These are phyloP conservation scores for Bathelium albidoporum DNA, from an alignment of 495 filamentous ascomycete genomes.

Conservation along the genomic window DNA sequence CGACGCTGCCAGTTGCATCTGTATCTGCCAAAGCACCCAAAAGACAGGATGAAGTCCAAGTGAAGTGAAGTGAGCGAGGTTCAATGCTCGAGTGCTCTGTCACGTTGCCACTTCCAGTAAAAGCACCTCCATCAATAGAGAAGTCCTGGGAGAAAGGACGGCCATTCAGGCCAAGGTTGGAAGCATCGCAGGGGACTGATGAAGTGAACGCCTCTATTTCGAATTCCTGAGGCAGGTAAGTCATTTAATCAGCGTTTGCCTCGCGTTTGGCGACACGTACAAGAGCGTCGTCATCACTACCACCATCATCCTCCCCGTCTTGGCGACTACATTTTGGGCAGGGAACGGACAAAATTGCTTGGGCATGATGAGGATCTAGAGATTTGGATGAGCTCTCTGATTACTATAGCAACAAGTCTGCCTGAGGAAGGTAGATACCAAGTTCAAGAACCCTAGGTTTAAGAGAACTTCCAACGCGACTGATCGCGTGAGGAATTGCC, in stretches of 20 bases:
- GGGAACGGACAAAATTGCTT: constrained; percentile 25
- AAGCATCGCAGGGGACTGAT: constrained; percentile 18
- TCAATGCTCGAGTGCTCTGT: neutral
- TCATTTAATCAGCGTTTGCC: constrained; percentile 6
- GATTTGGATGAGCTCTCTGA: neutral
- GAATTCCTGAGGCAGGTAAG: constrained; percentile 20
- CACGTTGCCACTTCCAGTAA: neutral
- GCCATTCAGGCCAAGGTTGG: constrained; percentile 25
- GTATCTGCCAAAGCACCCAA: constrained; percentile 8
- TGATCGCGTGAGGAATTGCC: neutral
- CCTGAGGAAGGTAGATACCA: neutral
- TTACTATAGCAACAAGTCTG: neutral
- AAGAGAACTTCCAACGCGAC: neutral
- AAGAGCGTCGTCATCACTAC: constrained; percentile 31
- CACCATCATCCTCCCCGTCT: constrained; percentile 16
- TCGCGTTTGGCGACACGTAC: constrained; percentile 28
- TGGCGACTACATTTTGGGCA: constrained; percentile 21
- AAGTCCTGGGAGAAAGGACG: constrained; percentile 17
- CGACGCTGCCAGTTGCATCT: constrained; percentile 11
- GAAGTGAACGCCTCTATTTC: constrained; percentile 19
- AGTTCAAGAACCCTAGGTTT: neutral
- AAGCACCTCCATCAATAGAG: neutral
- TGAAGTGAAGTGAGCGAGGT: constrained; percentile 13
- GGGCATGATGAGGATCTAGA: constrained; percentile 7
- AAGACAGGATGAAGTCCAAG: constrained; percentile 24